Evolutionary conservation across 148 eudicot genomes (phyloP).

Genomic region (Rhododendron molle): DNA sequence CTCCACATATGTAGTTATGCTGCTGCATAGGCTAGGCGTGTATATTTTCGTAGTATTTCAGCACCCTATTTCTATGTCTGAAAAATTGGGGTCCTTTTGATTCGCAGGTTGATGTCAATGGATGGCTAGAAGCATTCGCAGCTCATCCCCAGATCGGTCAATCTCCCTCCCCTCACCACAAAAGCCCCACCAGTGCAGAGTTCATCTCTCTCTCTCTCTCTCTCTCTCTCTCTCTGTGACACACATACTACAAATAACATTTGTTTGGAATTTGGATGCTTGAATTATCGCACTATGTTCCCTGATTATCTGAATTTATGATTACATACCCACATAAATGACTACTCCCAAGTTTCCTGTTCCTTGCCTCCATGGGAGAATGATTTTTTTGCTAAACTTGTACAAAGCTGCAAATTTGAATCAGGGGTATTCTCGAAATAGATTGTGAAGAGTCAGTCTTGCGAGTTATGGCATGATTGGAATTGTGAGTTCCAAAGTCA

Average conservation of each 20-base stretch:
- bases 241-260: not conserved
- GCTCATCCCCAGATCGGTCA: constrained; percentile 90
- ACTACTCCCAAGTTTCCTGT: not conserved
- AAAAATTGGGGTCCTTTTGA: constrained; percentile 2
- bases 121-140: constrained; percentile 91
- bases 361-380: not conserved
- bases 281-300: not conserved
- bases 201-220: constrained; percentile 30
- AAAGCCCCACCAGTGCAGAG: constrained; percentile 64
- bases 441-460: not conserved
- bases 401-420: not conserved
- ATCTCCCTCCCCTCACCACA: constrained; percentile 33
- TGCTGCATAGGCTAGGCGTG: not conserved
- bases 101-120: constrained; percentile 73
- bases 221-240: not conserved
- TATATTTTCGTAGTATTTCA: not conserved
- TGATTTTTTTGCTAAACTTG: not conserved
- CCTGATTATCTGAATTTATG: not conserved
- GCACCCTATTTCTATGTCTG: not conserved
- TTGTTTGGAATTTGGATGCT: not conserved
- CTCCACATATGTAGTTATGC: not conserved
- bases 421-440: not conserved
- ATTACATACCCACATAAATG: not conserved
- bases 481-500: not conserved
- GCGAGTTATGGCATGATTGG: not conserved